These are phyloP conservation scores for Claviceps arundinis DNA, from an alignment of 2,329 filamentous ascomycete species.

Conservation along the genomic window DNA sequence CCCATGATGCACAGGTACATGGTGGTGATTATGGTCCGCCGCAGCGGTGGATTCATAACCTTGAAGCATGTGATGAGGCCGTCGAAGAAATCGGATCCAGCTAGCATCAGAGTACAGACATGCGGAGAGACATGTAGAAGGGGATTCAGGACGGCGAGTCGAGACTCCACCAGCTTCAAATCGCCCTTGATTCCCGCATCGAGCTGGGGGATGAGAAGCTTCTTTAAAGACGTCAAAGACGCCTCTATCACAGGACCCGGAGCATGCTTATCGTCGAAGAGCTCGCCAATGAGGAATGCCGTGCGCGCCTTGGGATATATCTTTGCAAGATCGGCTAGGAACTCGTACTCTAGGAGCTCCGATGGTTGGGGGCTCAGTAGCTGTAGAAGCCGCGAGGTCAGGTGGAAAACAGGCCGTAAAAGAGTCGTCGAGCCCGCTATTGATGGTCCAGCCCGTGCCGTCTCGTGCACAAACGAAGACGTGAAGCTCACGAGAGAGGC, in stretches of 20 bases:
- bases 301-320: conserved; percentile 52
- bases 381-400: conserved; percentile 45
- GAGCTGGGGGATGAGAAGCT: conserved; percentile 45
- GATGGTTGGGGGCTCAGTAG: conserved; percentile 20
- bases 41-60: conserved; percentile 48
- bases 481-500: conserved; percentile 32
- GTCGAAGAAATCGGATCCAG: conserved; percentile 80
- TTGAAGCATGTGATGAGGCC: conserved; percentile 53
- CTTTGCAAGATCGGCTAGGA: conserved; percentile 55
- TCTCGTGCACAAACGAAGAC: conserved; percentile 48
- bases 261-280: conserved; percentile 38
- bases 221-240: conserved; percentile 47
- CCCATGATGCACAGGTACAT: conserved; percentile 64
- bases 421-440: conserved; percentile 27
- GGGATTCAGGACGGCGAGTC: conserved; percentile 46
- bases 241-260: conserved; percentile 29
- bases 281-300: conserved; percentile 30
- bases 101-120: conserved; percentile 52
- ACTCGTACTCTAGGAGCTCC: conserved; percentile 48
- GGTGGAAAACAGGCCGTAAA: conserved; percentile 49
- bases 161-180: conserved; percentile 38
- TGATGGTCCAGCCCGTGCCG: conserved; percentile 18
- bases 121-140: conserved; percentile 49
- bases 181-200: conserved; percentile 47
- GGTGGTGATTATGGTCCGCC: conserved; percentile 56